Evolutionary conservation across 805 yeast genomes (phyloP).

Genomic region (Wickerhamiella shivajii): DNA sequence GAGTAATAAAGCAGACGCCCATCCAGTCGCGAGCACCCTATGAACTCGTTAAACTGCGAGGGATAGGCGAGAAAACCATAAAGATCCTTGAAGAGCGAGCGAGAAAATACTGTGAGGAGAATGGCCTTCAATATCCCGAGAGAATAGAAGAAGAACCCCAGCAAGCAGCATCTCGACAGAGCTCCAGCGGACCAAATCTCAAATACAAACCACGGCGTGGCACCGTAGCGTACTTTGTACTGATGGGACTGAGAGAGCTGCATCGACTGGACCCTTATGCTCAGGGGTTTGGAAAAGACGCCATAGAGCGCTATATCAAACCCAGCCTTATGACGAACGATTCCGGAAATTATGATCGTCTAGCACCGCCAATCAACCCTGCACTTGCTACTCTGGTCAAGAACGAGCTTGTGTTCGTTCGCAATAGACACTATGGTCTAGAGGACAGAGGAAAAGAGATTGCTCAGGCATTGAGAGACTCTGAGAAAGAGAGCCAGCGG

Average conservation of each 20-base stretch:
- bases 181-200: constrained; percentile 5
- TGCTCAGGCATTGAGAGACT: constrained; percentile 40
- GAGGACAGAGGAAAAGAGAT: constrained; percentile 56
- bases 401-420: constrained; percentile 41
- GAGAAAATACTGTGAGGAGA: constrained; percentile 39
- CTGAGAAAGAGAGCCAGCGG: constrained; percentile 37
- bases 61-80: constrained; percentile 60
- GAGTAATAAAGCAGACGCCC: constrained; percentile 28
- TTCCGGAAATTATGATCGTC: constrained; percentile 7
- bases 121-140: constrained; percentile 25
- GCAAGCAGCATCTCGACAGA: neutral
- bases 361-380: constrained; percentile 13
- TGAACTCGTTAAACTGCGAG: constrained; percentile 45
- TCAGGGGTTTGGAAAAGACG: constrained; percentile 50
- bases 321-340: constrained; percentile 14
- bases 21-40: constrained; percentile 32
- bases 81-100: constrained; percentile 34
- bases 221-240: constrained; percentile 15
- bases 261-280: constrained; percentile 18
- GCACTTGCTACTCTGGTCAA: constrained; percentile 43
- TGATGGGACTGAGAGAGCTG: constrained; percentile 13
- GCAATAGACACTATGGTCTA: constrained; percentile 32
- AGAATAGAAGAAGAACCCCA: neutral
- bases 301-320: constrained; percentile 29
- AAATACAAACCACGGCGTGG: constrained; percentile 18